These are phyloP conservation scores for Lactarius pseudohatsudake DNA, from an alignment of 768 basidiomycete genomes.

Conservation along the genomic window DNA sequence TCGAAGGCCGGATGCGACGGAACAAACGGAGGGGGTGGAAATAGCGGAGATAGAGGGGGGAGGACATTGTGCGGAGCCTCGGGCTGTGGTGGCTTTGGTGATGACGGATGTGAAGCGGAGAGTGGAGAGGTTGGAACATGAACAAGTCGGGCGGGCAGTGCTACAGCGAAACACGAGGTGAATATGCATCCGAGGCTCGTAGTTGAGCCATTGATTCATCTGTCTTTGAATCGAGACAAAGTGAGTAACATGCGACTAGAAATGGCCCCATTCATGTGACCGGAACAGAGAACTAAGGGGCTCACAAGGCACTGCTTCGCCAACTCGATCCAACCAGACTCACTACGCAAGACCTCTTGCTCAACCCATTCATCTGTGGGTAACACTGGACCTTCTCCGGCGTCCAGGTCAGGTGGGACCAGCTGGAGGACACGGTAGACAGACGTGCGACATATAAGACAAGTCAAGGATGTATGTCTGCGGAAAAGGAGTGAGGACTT, in stretches of 20 bases:
- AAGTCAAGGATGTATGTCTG: conserved; percentile 58
- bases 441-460: conserved; percentile 62
- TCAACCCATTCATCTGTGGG: conserved; percentile 79
- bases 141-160: conserved; percentile 31
- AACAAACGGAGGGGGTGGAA: conserved; percentile 74
- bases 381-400: conserved; percentile 61
- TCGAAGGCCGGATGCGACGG: conserved; percentile 71
- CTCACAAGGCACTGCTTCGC: conserved; percentile 66
- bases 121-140: conserved; percentile 13
- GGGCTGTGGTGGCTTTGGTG: conserved; percentile 13
- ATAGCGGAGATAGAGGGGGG: conserved; percentile 56
- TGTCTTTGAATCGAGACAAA: conserved; percentile 29
- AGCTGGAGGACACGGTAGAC: conserved; percentile 71
- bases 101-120: conserved; percentile 18
- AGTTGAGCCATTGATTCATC: conserved; percentile 32
- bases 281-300: conserved; percentile 28
- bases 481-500: conserved; percentile 40
- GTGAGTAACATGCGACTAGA: conserved; percentile 16
- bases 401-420: conserved; percentile 55
- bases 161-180: conserved; percentile 34
- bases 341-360: conserved; percentile 64
- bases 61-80: conserved; percentile 41
- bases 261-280: not conserved
- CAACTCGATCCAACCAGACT: conserved; percentile 73
- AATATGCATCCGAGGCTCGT: conserved; percentile 39